phyloP scores from a whole-genome alignment of 2,329 filamentous ascomycete genomes.

The Ceratocystis cubensis region DNA sequence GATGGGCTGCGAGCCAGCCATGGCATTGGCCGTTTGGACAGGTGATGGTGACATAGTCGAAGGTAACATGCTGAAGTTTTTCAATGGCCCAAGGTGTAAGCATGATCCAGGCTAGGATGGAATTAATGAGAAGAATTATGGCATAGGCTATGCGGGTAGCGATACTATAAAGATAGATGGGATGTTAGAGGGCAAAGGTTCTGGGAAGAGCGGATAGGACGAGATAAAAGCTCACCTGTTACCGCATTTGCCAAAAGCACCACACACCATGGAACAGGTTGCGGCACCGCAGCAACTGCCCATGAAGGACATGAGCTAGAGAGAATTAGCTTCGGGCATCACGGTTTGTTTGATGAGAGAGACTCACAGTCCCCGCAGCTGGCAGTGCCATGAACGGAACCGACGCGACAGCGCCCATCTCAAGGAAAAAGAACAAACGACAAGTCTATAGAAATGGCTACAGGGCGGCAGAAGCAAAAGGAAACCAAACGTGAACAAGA shows the following conservation, averaged over 20 bases:
- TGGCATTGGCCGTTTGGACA: slow-evolving; percentile 85
- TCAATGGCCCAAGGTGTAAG: slow-evolving; percentile 97
- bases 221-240: slow-evolving; percentile 54
- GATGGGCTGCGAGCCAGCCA: slow-evolving; percentile 90
- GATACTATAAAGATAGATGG: slow-evolving; percentile 45
- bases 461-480: neutral
- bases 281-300: slow-evolving; percentile 94
- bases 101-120: slow-evolving; percentile 96
- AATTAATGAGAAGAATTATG: slow-evolving; percentile 88
- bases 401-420: slow-evolving; percentile 85
- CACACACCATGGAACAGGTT: slow-evolving; percentile 91
- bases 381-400: slow-evolving; percentile 81
- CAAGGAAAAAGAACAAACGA: slow-evolving; percentile 10
- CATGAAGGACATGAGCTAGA: slow-evolving; percentile 59
- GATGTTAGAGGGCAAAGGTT: slow-evolving; percentile 18
- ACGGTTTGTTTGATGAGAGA: neutral
- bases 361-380: slow-evolving; percentile 68
- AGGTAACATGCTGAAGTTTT: slow-evolving; percentile 78
- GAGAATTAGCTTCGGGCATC: neutral
- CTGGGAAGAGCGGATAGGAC: neutral
- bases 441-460: neutral
- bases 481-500: neutral
- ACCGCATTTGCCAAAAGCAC: slow-evolving; percentile 89
- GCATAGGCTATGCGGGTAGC: slow-evolving; percentile 95
- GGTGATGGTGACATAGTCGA: slow-evolving; percentile 92